These are phyloP conservation scores for Apiotrichum porosum DNA, from an alignment of 1,284 basidiomycete species.

Conservation along the genomic window DNA sequence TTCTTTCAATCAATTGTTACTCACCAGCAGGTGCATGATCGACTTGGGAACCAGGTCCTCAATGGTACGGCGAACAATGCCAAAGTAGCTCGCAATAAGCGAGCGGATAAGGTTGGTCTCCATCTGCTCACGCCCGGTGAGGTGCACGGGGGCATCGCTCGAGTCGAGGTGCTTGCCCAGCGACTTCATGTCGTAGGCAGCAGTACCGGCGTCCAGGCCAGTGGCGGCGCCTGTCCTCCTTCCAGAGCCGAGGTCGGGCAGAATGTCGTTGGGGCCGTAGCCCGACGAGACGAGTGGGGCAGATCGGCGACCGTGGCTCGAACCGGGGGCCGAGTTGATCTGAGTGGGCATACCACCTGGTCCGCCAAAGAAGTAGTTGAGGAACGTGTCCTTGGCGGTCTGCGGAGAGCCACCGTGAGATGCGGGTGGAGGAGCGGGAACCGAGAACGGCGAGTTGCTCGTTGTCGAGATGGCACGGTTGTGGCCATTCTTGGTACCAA, in stretches of 20 bases:
- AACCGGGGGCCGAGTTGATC: background rate
- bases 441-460: slow-evolving; percentile 20
- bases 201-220: slow-evolving; percentile 69
- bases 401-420: slow-evolving; percentile 40
- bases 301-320: background rate
- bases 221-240: slow-evolving; percentile 33
- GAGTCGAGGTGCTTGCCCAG: slow-evolving; percentile 92
- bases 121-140: slow-evolving; percentile 85
- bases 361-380: slow-evolving; percentile 89
- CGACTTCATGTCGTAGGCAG: slow-evolving; percentile 98
- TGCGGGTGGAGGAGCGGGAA: slow-evolving; percentile 7
- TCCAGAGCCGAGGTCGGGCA: slow-evolving; percentile 45
- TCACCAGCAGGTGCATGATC: slow-evolving; percentile 67
- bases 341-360: slow-evolving; percentile 44
- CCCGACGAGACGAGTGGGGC: background rate
- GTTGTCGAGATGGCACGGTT: slow-evolving; percentile 13
- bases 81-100: slow-evolving; percentile 92
- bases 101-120: slow-evolving; percentile 92
- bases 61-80: slow-evolving; percentile 91
- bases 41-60: slow-evolving; percentile 97
- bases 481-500: slow-evolving; percentile 20
- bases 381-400: slow-evolving; percentile 75
- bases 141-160: slow-evolving; percentile 54
- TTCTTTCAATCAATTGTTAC: no score
- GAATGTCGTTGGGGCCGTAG: slow-evolving; percentile 23